Evolutionary conservation across 306 rosid species (phyloP), one percentile per base, ranked within the genome.

Genomic region (Ammopiptanthus mongolicus): DNA sequence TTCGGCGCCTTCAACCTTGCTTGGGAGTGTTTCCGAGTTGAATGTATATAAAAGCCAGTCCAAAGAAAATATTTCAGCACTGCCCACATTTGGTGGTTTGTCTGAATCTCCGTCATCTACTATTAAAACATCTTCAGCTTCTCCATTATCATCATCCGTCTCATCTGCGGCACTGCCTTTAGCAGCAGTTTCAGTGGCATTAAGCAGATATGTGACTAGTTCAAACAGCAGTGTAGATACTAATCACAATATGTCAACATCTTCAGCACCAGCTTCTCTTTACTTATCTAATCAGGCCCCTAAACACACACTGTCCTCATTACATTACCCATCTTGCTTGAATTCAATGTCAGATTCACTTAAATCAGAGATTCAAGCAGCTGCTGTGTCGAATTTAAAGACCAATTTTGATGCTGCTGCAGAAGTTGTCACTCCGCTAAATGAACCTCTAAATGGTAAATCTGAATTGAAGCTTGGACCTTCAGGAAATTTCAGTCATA

Each of bases 401-500:
- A 69, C 83, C 60, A 86, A 78, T 75, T 39, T 12, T 1, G 84
- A 79, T 50, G 68, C 84, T 74, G 65, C 85, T 36, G 69, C 78
- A 14, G 83, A 72, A 62, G 82, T 5, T 48, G 78, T 58, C 70
- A 13, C 80, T 64, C 61, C 5, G 39, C 70, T 56, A 73, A 72
- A 65, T 50, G 84, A 80, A 47, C 72, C 82, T 78, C 71, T 66
- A 34, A 46, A 65, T 12, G 73, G 59, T 71, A 80, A 81, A 70
- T 60, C 81, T 73, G 82, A 83, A 73, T 14, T 46, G 65, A 82
- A 75, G 85, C 69, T 74, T 69, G 79, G 74, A 82, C 52, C 86
- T 79, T 73, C 75, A 47, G 75, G 29, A 71, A 83, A 62, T 78
- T 62, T 77, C 36, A 25, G 69, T 75, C 76, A 52, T 47, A 10